Evolutionary conservation across 2,329 filamentous ascomycete genomes (phyloP).

Genomic region (Pseudocercospora vitis): DNA sequence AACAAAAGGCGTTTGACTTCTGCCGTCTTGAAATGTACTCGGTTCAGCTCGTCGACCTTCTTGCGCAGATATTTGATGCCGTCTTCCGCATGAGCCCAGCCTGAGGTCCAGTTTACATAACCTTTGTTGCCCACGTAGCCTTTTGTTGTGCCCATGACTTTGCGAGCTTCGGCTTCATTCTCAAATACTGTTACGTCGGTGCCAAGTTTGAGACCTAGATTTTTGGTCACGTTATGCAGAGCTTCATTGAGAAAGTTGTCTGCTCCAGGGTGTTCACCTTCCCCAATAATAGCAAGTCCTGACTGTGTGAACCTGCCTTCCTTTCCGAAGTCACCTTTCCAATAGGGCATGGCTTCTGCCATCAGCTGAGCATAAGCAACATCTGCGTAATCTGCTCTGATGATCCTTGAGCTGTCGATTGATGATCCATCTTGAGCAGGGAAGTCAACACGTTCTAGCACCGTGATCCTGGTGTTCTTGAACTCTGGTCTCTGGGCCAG

Average conservation of each 20-base stretch:
- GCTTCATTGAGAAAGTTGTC: conserved; percentile 58
- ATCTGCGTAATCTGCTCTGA: conserved; percentile 78
- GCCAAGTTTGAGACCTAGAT: conserved; percentile 48
- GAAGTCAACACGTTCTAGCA: conserved; percentile 59
- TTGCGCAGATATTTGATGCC: conserved; percentile 65
- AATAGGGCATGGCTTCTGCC: conserved; percentile 66
- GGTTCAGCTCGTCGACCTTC: conserved; percentile 52
- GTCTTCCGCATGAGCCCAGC: conserved; percentile 77
- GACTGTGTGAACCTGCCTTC: conserved; percentile 68
- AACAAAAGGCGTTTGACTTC: conserved; percentile 51
- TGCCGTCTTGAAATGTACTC: conserved; percentile 52
- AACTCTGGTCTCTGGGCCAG: conserved; percentile 61
- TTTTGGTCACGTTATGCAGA: conserved; percentile 58
- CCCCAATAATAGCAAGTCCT: conserved; percentile 64
- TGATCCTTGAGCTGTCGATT: conserved; percentile 61
- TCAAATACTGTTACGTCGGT: conserved; percentile 42
- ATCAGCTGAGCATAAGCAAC: conserved; percentile 73
- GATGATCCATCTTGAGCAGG: conserved; percentile 55
- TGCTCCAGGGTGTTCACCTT: conserved; percentile 30
- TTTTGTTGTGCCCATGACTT: conserved; percentile 43
- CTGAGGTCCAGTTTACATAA: conserved; percentile 71
- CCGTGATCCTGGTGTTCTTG: conserved; percentile 54
- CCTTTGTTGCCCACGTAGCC: conserved; percentile 60
- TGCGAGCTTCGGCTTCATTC: conserved; percentile 41
- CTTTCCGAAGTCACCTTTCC: conserved; percentile 63